Evolutionary conservation across 371 early-diverging fungal species (phyloP).

Genomic region (Apophysomyces sp.): DNA sequence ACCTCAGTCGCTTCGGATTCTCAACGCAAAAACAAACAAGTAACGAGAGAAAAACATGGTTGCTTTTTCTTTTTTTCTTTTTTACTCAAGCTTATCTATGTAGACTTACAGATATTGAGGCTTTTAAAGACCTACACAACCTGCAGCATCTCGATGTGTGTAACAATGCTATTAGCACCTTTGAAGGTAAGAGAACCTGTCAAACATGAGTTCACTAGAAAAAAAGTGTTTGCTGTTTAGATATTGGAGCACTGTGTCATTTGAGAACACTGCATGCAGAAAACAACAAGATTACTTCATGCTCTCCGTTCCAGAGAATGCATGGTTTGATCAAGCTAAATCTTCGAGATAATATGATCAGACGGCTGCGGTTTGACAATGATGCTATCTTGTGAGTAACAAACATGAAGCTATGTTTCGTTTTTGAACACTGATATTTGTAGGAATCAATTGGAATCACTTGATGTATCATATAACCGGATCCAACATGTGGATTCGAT

Average conservation of each 20-base stretch:
- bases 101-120: slow-evolving; percentile 39
- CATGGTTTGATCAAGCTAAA: slow-evolving; percentile 39
- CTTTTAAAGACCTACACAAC: slow-evolving; percentile 34
- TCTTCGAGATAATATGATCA: slow-evolving; percentile 43
- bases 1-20: slow-evolving; percentile 25
- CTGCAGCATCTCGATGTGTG: slow-evolving; percentile 51
- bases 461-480: slow-evolving; percentile 54
- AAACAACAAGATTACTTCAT: slow-evolving; percentile 45
- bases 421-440: not conserved
- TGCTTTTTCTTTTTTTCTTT: not conserved
- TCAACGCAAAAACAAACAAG: slow-evolving; percentile 38
- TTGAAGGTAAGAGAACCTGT: slow-evolving; percentile 31
- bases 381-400: slow-evolving; percentile 30
- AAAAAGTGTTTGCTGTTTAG: not conserved
- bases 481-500: slow-evolving; percentile 48
- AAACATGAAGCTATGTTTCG: not conserved
- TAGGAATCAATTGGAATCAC: slow-evolving; percentile 46
- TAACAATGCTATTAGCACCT: slow-evolving; percentile 40
- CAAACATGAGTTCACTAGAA: not conserved
- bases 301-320: slow-evolving; percentile 39
- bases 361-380: slow-evolving; percentile 32
- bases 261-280: slow-evolving; percentile 48
- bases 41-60: not conserved
- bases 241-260: slow-evolving; percentile 22
- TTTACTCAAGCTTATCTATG: not conserved